phyloP scores from a whole-genome alignment of 2,329 filamentous ascomycete genomes.

The Aureobasidium sp. region DNA sequence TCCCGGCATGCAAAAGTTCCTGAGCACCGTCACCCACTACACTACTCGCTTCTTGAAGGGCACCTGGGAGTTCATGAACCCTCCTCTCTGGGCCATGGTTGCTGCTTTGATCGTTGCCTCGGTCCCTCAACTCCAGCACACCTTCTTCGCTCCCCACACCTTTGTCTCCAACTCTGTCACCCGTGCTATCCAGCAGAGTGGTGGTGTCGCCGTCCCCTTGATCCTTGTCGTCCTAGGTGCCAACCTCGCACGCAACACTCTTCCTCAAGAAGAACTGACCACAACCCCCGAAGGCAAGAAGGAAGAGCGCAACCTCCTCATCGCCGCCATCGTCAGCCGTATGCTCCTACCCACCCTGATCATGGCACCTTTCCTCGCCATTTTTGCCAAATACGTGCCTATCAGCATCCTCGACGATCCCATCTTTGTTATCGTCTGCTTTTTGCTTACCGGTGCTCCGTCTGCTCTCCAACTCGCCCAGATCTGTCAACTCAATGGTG shows the following conservation, averaged over 20 bases:
- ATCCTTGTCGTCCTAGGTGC: constrained; percentile 93
- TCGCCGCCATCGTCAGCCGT: constrained; percentile 76
- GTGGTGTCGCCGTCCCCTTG: constrained; percentile 84
- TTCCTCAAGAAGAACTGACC: constrained; percentile 55
- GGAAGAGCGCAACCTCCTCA: constrained; percentile 65
- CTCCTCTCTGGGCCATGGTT: constrained; percentile 95
- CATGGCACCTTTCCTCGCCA: constrained; percentile 82
- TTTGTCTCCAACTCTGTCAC: constrained; percentile 92
- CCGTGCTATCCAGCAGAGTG: constrained; percentile 76
- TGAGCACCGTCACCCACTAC: constrained; percentile 35
- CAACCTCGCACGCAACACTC: constrained; percentile 86
- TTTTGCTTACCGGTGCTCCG: constrained; percentile 87
- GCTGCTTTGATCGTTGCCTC: constrained; percentile 84
- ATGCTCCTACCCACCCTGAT: constrained; percentile 88
- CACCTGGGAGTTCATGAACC: constrained; percentile 94
- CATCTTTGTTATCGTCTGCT: constrained; percentile 97
- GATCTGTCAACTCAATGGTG: constrained; percentile 96
- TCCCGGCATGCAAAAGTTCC: constrained; percentile 39
- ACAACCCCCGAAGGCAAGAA: constrained; percentile 61
- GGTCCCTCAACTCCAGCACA: constrained; percentile 66
- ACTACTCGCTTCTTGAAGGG: constrained; percentile 51
- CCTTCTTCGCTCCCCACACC: constrained; percentile 83
- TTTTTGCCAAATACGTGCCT: constrained; percentile 82
- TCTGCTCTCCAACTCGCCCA: constrained; percentile 91
- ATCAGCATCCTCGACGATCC: constrained; percentile 94